Percentiles rank a stretch among this genome's conserved stretches.
Conservation (phyloP, 495 filamentous ascomycete genomes). For the Darksidea phi region DNA sequence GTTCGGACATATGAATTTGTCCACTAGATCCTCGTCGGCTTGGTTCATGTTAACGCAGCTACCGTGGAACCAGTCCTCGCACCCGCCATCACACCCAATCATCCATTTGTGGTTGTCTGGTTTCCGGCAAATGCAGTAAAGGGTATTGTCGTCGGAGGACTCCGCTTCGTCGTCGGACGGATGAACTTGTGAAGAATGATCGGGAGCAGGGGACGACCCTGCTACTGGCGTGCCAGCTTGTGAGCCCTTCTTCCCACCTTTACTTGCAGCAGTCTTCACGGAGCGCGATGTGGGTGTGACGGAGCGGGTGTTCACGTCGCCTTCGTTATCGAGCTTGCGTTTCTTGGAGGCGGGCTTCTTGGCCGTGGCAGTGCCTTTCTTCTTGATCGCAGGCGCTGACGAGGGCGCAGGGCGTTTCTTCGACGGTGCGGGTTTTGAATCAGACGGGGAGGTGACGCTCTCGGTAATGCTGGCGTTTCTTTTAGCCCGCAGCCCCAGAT, state of each 20-base stretch:
- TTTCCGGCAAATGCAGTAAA: conserved; percentile 70
- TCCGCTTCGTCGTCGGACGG: conserved; percentile 39
- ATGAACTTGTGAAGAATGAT: conserved; percentile 43
- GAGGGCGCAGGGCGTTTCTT: conserved; percentile 43
- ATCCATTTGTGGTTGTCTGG: conserved; percentile 75
- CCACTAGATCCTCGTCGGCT: conserved; percentile 62
- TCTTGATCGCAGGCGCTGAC: conserved; percentile 29
- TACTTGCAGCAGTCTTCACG: conserved; percentile 48
- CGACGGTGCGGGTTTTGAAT: conserved; percentile 33
- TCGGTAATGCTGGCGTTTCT: conserved; percentile 18
- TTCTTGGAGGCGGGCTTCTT: conserved; percentile 59
- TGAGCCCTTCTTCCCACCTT: conserved; percentile 45
- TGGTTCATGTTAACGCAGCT: conserved; percentile 64
- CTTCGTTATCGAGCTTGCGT: conserved; percentile 56
- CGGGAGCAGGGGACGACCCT: conserved; percentile 41
- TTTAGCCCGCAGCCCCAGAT: conserved; percentile 38
- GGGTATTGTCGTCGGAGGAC: conserved; percentile 41
- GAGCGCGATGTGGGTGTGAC: conserved; percentile 49
- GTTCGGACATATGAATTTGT: conserved; percentile 68
- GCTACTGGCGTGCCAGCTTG: conserved; percentile 46
- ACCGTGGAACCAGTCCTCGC: conserved; percentile 75
- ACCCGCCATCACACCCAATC: conserved; percentile 71
- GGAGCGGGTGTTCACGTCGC: conserved; percentile 45
- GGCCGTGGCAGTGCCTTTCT: conserved; percentile 33
- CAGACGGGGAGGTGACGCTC: conserved; percentile 30